Percentiles rank a stretch among this genome's conserved stretches.
Conservation (phyloP, 1,284 basidiomycete genomes). For the Trichosporon coremiiforme region DNA sequence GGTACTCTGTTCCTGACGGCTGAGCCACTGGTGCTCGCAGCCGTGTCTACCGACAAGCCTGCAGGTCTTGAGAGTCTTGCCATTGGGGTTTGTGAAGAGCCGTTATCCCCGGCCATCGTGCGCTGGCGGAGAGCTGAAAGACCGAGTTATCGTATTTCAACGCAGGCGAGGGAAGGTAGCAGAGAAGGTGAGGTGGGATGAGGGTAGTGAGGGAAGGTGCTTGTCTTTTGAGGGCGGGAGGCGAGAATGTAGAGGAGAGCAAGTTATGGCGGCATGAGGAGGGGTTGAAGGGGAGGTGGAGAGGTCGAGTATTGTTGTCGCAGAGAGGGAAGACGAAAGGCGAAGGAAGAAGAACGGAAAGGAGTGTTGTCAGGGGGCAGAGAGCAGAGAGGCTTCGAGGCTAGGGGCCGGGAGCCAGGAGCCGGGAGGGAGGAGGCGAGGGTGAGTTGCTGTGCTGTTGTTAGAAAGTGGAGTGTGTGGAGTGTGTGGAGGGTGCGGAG, state of each 20-base stretch:
- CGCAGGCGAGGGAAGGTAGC: not conserved
- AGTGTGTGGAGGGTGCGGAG: too few species aligned
- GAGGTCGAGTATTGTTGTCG: not conserved
- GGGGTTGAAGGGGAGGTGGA: not conserved
- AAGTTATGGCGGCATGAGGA: slow-evolving; percentile 4
- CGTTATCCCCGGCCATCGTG: not conserved
- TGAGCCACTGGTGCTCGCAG: not conserved
- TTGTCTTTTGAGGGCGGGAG: not conserved
- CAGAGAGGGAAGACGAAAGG: not conserved
- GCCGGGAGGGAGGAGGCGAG: not conserved
- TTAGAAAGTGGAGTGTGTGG: not conserved
- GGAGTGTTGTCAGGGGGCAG: not conserved
- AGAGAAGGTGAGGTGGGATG: not conserved
- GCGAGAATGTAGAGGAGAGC: not conserved
- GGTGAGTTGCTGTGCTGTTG: slow-evolving; percentile 5
- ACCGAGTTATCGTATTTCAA: not conserved
- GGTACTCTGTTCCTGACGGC: slow-evolving; percentile 9
- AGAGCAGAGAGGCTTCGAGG: not conserved
- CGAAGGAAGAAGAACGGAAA: not conserved
- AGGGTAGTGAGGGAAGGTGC: not conserved
- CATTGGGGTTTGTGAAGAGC: not conserved
- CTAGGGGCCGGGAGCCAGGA: not conserved
- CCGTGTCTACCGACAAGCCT: not conserved
- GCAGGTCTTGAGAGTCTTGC: not conserved
- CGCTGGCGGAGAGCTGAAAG: not conserved